A percentile compares a stretch with the other conserved stretches of the same genome.
phyloP scores from a whole-genome alignment of 805 yeast genomes.

The Candida palmyrensis region DNA sequence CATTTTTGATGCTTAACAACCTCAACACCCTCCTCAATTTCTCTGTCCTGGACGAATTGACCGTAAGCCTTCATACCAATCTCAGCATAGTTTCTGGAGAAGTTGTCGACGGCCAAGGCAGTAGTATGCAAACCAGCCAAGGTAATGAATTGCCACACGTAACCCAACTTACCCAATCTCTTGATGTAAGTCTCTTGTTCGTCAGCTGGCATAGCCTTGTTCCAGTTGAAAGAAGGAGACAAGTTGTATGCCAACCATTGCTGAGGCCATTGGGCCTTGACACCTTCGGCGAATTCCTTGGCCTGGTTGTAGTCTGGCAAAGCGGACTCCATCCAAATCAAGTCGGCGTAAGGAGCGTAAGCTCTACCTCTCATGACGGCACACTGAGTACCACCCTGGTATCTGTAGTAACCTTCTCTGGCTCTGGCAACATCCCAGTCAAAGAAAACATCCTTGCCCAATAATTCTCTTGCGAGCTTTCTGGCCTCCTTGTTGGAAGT shows the following conservation, averaged over 20 bases:
- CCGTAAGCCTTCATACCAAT: slow-evolving; percentile 97
- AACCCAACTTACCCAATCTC: slow-evolving; percentile 83
- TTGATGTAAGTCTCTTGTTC: slow-evolving; percentile 90
- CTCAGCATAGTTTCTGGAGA: slow-evolving; percentile 70
- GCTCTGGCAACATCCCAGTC: slow-evolving; percentile 95
- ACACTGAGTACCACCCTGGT: slow-evolving; percentile 94
- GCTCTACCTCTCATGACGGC: slow-evolving; percentile 96
- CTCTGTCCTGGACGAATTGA: slow-evolving; percentile 76
- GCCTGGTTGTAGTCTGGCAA: slow-evolving; percentile 93
- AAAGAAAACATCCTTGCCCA: slow-evolving; percentile 81
- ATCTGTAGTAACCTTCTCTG: slow-evolving; percentile 95
- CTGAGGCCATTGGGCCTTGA: slow-evolving; percentile 70
- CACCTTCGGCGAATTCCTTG: slow-evolving; percentile 90
- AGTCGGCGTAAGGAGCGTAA: slow-evolving; percentile 89
- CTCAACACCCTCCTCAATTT: slow-evolving; percentile 85
- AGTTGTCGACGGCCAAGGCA: slow-evolving; percentile 84
- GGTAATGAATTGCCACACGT: slow-evolving; percentile 96
- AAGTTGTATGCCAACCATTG: slow-evolving; percentile 97
- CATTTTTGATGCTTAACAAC: slow-evolving; percentile 97
- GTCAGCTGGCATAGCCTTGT: slow-evolving; percentile 78
- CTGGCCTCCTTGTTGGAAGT: slow-evolving; percentile 79
- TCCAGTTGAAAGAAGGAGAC: slow-evolving; percentile 98
- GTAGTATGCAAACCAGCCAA: slow-evolving; percentile 96
- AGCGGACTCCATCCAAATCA: slow-evolving; percentile 98
- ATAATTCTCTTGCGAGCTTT: slow-evolving; percentile 62